Conservation (phyloP, 352 stramenopile genomes). For the Pythium scleroteichum region DNA sequence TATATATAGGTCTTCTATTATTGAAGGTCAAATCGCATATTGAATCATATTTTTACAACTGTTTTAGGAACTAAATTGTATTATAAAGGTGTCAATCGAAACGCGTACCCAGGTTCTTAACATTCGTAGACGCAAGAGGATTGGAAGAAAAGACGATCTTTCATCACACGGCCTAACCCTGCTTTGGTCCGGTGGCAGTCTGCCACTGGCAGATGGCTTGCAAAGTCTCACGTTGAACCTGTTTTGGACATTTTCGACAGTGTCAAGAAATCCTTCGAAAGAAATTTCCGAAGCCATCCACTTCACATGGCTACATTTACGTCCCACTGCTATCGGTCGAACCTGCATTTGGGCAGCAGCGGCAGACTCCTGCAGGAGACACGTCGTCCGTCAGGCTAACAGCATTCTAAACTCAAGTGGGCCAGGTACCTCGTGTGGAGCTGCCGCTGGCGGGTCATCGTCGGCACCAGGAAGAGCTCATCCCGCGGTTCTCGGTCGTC, state of each 20-base stretch:
- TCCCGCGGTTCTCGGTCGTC: no score
- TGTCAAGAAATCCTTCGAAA: slow-evolving; percentile 2
- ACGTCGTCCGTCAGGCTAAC: neutral
- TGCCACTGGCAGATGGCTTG: slow-evolving; percentile 10
- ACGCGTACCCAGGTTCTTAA: slow-evolving; percentile 10
- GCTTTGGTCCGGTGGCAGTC: no score
- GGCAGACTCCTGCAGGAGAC: slow-evolving; percentile 24
- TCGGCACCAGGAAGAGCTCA: slow-evolving; percentile 34
- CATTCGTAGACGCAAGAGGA: neutral
- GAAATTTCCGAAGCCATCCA: neutral
- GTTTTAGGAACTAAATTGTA: no score
- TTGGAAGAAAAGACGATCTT: neutral
- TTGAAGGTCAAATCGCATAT: no score
- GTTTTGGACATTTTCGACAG: slow-evolving; percentile 18
- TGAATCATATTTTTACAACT: no score
- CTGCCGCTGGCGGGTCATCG: slow-evolving; percentile 36
- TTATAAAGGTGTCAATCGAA: no score
- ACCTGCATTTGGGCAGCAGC: slow-evolving; percentile 23
- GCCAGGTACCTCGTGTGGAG: slow-evolving; percentile 33
- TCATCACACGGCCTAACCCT: slow-evolving; percentile 10
- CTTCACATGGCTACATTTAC: slow-evolving; percentile 16
- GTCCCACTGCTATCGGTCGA: no score
- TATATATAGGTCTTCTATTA: neutral
- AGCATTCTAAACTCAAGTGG: neutral
- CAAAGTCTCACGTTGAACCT: neutral